Evolutionary conservation across 768 basidiomycete species (phyloP), one percentile per base, ranked within the genome.

Genomic region (Nevesoporus exiguus): DNA sequence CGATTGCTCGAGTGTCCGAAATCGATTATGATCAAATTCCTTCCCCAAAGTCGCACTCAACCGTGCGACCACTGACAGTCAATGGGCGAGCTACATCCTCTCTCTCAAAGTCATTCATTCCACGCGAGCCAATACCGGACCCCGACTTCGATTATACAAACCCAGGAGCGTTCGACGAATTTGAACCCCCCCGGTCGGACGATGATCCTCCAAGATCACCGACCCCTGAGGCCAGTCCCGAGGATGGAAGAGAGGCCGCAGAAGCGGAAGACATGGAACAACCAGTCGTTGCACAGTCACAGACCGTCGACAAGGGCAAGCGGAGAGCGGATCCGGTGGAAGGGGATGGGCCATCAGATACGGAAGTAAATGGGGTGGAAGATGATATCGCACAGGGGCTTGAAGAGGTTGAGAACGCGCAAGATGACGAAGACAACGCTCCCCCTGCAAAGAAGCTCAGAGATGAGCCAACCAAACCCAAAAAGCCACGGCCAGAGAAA

Each of bases 1-100:
- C 78, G n/a, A 68, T 80, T 36, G 64, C 73, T 54, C 82, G 81
- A 7, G 74, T 74, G 1, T 80, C 83, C 15, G 77, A 77, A n/a
- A 64, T 83, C 17, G 77, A 84, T 61, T 87, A 82, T 59, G 85
- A 86, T 67, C 67, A 76, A 44, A 74, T 86, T 0, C 85, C 85
- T 1, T 86, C 85, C 13, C 85, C 85, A 8, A 78, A 74, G 7
- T 67, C 71, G 7, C 67, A 68, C 25, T 43, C 27, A 3, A 58
- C 64, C 11, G 62, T 61, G 14, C 76, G 74, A 33, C 65, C 67
- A 43, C 67, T 71, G 7, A 55, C 66, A 31, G 51, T 59, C 22
- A 71, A 72, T 44, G 69, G 73, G 3, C 75, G 71, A 10, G 67
- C 73, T 70, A 5, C 73, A 52, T 73, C 71, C 1, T 43, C 59